Conservation (phyloP, 805 yeast genomes). For the Ogataea neopini region DNA sequence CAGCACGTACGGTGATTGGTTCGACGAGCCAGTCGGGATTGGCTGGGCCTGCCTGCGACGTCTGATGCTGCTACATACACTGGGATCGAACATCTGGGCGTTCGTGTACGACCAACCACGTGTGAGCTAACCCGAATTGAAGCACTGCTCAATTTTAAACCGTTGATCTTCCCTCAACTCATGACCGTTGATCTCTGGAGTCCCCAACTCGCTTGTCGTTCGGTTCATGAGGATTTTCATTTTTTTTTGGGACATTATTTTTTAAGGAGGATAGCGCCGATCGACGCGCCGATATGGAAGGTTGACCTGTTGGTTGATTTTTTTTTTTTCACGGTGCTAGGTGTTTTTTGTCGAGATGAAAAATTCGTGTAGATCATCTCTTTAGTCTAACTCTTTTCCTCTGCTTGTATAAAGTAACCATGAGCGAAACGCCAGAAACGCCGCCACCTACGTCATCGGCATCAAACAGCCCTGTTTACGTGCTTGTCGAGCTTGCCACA, state of each 20-base stretch:
- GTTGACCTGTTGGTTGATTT: not conserved
- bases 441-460: not conserved
- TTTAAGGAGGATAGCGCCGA: not conserved
- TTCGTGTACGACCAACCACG: too few species aligned
- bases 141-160: too few species aligned
- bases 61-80: too few species aligned
- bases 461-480: conserved; percentile 38
- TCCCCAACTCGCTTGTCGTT: too few species aligned
- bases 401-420: not conserved
- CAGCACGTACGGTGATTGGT: not conserved
- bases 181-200: too few species aligned
- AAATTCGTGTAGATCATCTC: not conserved
- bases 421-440: not conserved
- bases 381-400: not conserved
- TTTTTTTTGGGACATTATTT: too few species aligned
- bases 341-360: not conserved
- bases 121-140: too few species aligned
- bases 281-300: not conserved
- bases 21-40: not conserved
- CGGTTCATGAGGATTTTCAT: too few species aligned
- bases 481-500: conserved; percentile 61
- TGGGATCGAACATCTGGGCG: too few species aligned
- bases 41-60: too few species aligned
- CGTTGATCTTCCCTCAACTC: too few species aligned
- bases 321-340: not conserved